A percentile compares a stretch with the other conserved stretches of the same genome.
phyloP scores from a whole-genome alignment of 345 rosid species.

The Physaria fendleri region DNA sequence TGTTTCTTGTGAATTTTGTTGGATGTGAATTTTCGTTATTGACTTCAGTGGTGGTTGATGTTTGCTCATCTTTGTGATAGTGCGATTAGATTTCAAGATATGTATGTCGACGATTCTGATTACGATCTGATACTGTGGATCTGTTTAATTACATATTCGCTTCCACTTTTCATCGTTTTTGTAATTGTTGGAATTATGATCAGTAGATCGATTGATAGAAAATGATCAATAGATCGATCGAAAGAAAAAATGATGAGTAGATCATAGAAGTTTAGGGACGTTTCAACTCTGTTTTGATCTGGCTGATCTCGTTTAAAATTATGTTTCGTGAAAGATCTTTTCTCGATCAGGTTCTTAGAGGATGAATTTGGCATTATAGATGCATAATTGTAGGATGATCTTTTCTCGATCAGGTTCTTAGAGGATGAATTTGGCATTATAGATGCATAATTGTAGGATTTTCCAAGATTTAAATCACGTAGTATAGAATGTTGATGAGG shows the following conservation, averaged over 20 bases:
- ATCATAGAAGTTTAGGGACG: not conserved
- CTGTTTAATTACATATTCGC: not conserved
- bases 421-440: not conserved
- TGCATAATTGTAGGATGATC: not conserved
- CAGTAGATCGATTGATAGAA: no score
- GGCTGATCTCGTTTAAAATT: not conserved
- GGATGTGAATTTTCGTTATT: not conserved
- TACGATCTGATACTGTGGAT: constrained; percentile 2
- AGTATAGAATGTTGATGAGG: not conserved
- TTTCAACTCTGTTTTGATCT: constrained; percentile 3
- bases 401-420: not conserved
- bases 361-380: not conserved
- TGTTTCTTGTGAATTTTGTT: not conserved
- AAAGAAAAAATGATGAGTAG: no score
- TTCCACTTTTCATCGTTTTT: not conserved
- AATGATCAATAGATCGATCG: no score
- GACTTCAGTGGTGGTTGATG: not conserved
- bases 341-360: not conserved
- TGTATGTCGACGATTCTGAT: not conserved
- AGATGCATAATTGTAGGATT: not conserved
- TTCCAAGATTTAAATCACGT: not conserved
- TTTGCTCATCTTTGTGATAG: not conserved
- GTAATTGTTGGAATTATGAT: no score
- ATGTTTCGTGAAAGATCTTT: not conserved
- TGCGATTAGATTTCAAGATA: not conserved